A percentile compares a stretch with the other conserved stretches of the same genome.
Evolutionary conservation across 2,329 filamentous ascomycete genomes (phyloP).

Genomic region (Stenocarpella maydis): DNA sequence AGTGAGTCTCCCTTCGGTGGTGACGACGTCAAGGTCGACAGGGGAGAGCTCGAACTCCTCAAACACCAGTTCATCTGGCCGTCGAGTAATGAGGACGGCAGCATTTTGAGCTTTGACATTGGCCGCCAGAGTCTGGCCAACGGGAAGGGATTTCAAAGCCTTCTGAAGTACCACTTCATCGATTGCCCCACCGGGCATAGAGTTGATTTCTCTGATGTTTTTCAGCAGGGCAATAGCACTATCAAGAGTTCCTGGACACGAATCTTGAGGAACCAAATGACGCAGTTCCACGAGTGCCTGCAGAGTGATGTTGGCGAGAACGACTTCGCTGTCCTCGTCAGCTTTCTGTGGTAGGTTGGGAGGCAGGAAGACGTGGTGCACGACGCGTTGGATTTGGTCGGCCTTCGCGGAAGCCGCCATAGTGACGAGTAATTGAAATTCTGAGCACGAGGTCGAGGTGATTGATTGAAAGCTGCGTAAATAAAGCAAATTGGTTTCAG

Average conservation of each 20-base stretch:
- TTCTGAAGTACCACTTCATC: neutral
- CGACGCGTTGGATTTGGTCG: slow-evolving; percentile 25
- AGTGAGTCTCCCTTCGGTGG: neutral
- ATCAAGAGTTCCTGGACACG: neutral
- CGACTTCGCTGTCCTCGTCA: slow-evolving; percentile 38
- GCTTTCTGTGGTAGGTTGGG: slow-evolving; percentile 54
- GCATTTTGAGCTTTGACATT: slow-evolving; percentile 17
- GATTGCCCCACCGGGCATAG: neutral
- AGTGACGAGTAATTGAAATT: neutral
- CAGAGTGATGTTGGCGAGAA: neutral
- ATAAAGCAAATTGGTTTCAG: neutral
- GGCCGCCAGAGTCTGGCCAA: neutral
- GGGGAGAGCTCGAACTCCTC: slow-evolving; percentile 26
- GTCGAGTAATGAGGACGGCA: slow-evolving; percentile 8
- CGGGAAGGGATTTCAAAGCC: neutral
- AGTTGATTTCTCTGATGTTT: slow-evolving; percentile 2
- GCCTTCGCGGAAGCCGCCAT: neutral
- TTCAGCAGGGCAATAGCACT: neutral
- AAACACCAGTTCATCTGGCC: neutral
- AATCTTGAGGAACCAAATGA: neutral
- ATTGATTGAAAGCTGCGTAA: no score
- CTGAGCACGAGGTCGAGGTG: neutral
- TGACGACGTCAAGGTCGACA: neutral
- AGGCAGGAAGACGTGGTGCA: slow-evolving; percentile 58
- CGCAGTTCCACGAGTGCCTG: neutral